Evolutionary conservation across 2,329 filamentous ascomycete genomes (phyloP).

Genomic region (Pseudogymnoascus sp.): DNA sequence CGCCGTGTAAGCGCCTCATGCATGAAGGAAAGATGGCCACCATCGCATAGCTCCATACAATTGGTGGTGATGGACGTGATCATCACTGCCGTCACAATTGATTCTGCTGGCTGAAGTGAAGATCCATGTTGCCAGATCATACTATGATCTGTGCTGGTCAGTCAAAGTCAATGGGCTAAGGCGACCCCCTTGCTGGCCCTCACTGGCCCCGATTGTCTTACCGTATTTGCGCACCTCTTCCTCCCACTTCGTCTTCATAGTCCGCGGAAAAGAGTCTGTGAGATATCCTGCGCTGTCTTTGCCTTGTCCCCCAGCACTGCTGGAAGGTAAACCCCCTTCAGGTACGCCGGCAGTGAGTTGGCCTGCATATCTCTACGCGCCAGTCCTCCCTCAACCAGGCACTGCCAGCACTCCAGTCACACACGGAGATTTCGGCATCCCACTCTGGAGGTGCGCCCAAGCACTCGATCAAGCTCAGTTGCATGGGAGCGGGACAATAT

Average conservation of each 20-base stretch:
- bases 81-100: neutral
- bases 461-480: constrained; percentile 1
- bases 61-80: neutral
- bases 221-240: neutral
- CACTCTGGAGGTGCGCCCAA: neutral
- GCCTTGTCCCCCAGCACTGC: neutral
- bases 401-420: constrained; percentile 1
- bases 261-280: neutral
- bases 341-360: neutral
- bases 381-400: neutral
- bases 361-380: constrained; percentile 3
- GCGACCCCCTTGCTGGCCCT: neutral
- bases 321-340: neutral
- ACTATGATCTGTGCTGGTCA: constrained; percentile 2
- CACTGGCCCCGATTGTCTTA: neutral
- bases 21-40: neutral
- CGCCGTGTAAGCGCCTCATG: constrained; percentile 2
- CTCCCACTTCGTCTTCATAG: neutral
- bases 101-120: neutral
- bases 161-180: constrained; percentile 2
- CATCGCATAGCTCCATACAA: neutral
- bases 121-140: constrained; percentile 6
- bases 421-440: neutral
- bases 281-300: neutral
- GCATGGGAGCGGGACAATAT: constrained; percentile 3